These are phyloP conservation scores for Cucumis cinereus DNA, from an alignment of 306 rosid genomes.

Conservation along the genomic window DNA sequence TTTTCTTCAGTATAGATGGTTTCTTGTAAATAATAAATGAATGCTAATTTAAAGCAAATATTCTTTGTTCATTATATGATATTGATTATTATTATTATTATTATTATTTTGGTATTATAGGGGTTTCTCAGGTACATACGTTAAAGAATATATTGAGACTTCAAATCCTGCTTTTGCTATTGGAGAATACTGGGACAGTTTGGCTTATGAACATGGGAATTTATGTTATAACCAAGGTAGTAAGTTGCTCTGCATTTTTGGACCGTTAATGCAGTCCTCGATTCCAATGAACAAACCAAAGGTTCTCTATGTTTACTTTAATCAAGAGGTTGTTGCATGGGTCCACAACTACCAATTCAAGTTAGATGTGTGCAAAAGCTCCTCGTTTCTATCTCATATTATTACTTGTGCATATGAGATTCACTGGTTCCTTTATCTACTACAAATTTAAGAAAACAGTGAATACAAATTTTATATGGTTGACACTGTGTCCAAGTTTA, in stretches of 20 bases:
- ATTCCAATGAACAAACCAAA: not conserved
- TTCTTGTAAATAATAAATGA: not conserved
- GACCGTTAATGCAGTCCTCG: not conserved
- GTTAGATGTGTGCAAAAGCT: too few relatives aligned
- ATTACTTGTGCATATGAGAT: not conserved
- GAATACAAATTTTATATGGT: not conserved
- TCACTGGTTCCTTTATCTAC: not conserved
- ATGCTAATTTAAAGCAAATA: not conserved
- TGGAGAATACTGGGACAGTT: slow-evolving; percentile 84
- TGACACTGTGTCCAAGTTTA: not conserved
- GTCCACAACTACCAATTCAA: not conserved
- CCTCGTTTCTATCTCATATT: too few relatives aligned
- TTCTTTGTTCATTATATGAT: not conserved
- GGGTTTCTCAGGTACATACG: slow-evolving; percentile 58
- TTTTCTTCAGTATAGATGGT: not conserved
- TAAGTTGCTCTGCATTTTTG: slow-evolving; percentile 1
- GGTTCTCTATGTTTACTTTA: not conserved
- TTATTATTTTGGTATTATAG: slow-evolving; percentile 24
- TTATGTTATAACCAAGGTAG: slow-evolving; percentile 70
- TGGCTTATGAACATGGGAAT: slow-evolving; percentile 48
- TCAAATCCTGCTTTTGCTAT: slow-evolving; percentile 55
- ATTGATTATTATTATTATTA: not conserved
- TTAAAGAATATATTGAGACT: slow-evolving; percentile 66
- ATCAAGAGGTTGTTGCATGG: not conserved
- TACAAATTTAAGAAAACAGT: not conserved